Percentiles rank a stretch among this genome's conserved stretches.
Conservation (phyloP, 768 basidiomycete genomes). For the Mycena maculata region DNA sequence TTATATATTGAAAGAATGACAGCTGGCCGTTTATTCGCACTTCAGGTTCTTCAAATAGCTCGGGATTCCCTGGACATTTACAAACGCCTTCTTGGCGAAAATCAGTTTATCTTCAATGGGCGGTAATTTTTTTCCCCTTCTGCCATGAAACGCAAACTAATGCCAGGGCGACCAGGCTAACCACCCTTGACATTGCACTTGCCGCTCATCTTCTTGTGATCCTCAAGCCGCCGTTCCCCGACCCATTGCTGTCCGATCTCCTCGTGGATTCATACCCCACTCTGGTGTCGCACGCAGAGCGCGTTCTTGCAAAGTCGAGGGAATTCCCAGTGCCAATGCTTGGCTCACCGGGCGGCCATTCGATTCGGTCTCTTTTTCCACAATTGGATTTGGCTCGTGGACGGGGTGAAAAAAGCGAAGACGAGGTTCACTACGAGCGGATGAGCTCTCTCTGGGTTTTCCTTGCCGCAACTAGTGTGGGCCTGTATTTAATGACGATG, state of each 20-base stretch:
- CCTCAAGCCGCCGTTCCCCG: constrained; percentile 67
- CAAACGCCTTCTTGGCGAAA: constrained; percentile 61
- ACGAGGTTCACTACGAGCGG: constrained; percentile 59
- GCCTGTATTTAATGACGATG: constrained; percentile 40
- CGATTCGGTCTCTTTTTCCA: constrained; percentile 56
- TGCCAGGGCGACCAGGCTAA: constrained; percentile 59
- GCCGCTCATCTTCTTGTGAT: constrained; percentile 78
- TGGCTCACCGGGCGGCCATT: constrained; percentile 35
- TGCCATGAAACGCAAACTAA: not conserved
- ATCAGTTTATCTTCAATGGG: constrained; percentile 63
- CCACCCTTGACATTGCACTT: constrained; percentile 71
- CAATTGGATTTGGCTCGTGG: constrained; percentile 38
- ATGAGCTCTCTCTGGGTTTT: constrained; percentile 57
- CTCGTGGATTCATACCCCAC: constrained; percentile 66
- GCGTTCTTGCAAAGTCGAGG: constrained; percentile 52
- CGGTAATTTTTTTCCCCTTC: constrained; percentile 45
- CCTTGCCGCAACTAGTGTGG: constrained; percentile 55
- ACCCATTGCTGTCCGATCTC: constrained; percentile 66
- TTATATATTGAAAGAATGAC: not conserved
- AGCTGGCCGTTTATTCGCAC: not conserved
- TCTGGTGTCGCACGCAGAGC: constrained; percentile 68
- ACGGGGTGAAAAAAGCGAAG: constrained; percentile 44
- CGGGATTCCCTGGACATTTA: constrained; percentile 69
- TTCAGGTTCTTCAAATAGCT: constrained; percentile 72
- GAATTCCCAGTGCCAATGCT: constrained; percentile 33